Evolutionary conservation across 2,329 filamentous ascomycete genomes (phyloP), one percentile per base, ranked within the genome.

Genomic region (Penicillium sp.): DNA sequence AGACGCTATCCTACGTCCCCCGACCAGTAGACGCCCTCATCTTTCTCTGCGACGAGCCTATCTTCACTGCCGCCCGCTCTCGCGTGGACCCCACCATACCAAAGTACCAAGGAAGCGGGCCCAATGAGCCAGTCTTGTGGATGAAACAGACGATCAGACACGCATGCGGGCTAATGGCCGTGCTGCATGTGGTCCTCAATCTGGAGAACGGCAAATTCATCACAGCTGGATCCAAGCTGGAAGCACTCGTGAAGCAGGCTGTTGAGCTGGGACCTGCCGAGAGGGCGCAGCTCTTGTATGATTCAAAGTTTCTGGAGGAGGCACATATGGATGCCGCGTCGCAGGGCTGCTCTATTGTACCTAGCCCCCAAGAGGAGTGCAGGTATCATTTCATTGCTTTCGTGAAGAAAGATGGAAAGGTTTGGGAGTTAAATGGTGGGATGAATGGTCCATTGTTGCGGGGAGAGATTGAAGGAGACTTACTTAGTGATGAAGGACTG

Each of bases 91-190:
- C 65, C 3, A 62, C 65, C 25, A 72, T 69, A 38, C 48, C 59
- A 2, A 62, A 69, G 8, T 82, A 82, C 56, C 14, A 36, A 56
- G 69, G 3, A 72, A 9, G 72, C 59, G 16, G 79, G 79, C 18
- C 62, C 69, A 55, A 68, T 2, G 79, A 82, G 50, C 77, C 79
- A 0, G 73, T 81, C 4, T 65, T 82, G 18, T 83, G 80, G 79
- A 81, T 80, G 63, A 75, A 73, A 52, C 80, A 83, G 56, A 82
- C 77, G 1, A 81, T 82, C 48, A 72, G 76, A 13, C 71, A 83
- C 57, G 77, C 79, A 0, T 83, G 81, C 57, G 81, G 80, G 0
- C 68, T 78, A n/a, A 81, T 83, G 52, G 79, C 76, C 2, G 63
- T 82, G 1, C 64, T 83, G 2, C 80, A 83, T 59, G 72, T 72